Evolutionary conservation across 805 yeast species (phyloP).

Genomic region (Candida bentonensis): DNA sequence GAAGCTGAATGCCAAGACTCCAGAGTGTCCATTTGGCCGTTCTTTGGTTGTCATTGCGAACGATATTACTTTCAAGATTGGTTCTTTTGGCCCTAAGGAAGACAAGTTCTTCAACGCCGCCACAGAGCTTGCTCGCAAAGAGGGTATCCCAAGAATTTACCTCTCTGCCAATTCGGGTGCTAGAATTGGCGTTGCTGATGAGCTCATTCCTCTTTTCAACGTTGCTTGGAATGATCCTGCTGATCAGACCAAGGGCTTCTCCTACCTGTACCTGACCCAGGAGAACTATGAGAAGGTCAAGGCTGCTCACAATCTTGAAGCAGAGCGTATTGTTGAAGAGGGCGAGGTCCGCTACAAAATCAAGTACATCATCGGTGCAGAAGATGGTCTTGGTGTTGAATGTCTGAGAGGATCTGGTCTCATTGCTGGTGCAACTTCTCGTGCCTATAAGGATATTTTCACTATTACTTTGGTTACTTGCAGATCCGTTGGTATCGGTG

Average conservation of each 20-base stretch:
- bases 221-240: slow-evolving; percentile 83
- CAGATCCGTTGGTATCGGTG: slow-evolving; percentile 99
- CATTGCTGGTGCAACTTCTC: slow-evolving; percentile 97
- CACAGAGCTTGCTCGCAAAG: slow-evolving; percentile 77
- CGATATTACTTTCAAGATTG: slow-evolving; percentile 95
- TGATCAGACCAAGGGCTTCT: slow-evolving; percentile 75
- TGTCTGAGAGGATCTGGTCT: slow-evolving; percentile 96
- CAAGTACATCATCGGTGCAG: slow-evolving; percentile 78
- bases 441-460: slow-evolving; percentile 95
- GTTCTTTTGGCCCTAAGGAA: slow-evolving; percentile 96
- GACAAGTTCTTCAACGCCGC: slow-evolving; percentile 85
- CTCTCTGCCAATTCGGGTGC: slow-evolving; percentile 99
- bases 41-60: slow-evolving; percentile 86
- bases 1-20: slow-evolving; percentile 79
- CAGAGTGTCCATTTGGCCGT: slow-evolving; percentile 95
- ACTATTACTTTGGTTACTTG: slow-evolving; percentile 98
- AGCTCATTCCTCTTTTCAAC: slow-evolving; percentile 72
- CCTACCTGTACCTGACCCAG: slow-evolving; percentile 67
- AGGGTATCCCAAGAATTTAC: slow-evolving; percentile 91
- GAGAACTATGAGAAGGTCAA: slow-evolving; percentile 47
- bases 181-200: slow-evolving; percentile 96
- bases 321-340: slow-evolving; percentile 61
- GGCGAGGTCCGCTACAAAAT: slow-evolving; percentile 78
- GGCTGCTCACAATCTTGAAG: slow-evolving; percentile 12
- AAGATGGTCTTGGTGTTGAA: slow-evolving; percentile 97